Percentiles rank a stretch among this genome's conserved stretches.
These are phyloP conservation scores for Sorghum bicolor DNA, from an alignment of 176 grass and related monocot genomes.

Conservation along the genomic window Sorghum_bicolor_NCBIv3 NC_012870.2:76829001-76829500, in stretches of 20 bases:
- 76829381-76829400: constrained; percentile 20
- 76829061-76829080: not conserved
- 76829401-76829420: not conserved
- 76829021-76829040: not conserved
- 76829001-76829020: not conserved
- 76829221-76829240: constrained; percentile 23
- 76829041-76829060: not conserved
- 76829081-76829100: not conserved
- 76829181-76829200: not conserved
- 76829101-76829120: not conserved
- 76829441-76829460: constrained; percentile 14
- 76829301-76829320: constrained; percentile 23
- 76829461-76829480: constrained; percentile 33
- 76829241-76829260: constrained; percentile 37
- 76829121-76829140: not conserved
- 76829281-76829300: constrained; percentile 27
- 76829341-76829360: constrained; percentile 2
- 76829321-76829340: constrained; percentile 26
- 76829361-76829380: constrained; percentile 30
- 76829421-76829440: constrained; percentile 25
- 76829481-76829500: constrained; percentile 7
- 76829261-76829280: constrained; percentile 26
- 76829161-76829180: not conserved
- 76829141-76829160: not conserved
- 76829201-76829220: constrained; percentile 10